Conservation (phyloP, 2,329 filamentous ascomycete genomes). For the Pseudogymnoascus verrucosus region DNA sequence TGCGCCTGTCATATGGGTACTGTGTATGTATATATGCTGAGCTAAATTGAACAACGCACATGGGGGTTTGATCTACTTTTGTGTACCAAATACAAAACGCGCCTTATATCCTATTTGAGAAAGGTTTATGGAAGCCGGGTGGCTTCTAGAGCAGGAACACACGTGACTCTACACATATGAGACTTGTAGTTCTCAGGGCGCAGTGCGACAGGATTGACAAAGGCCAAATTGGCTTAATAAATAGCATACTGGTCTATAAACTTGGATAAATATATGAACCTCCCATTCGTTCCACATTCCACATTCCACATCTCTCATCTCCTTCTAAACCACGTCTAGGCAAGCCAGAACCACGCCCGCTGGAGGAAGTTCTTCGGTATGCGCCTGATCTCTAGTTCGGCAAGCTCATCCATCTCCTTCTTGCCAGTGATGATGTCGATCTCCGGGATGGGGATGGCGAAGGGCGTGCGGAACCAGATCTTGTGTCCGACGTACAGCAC, state of each 20-base stretch:
- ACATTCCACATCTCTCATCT: not conserved
- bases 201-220: not conserved
- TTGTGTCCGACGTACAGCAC: slow-evolving; percentile 56
- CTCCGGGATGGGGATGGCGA: slow-evolving; percentile 36
- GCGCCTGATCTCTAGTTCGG: slow-evolving; percentile 40
- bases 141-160: not conserved
- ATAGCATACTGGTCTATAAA: slow-evolving; percentile 9
- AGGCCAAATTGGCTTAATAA: slow-evolving; percentile 4
- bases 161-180: not conserved
- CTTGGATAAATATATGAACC: slow-evolving; percentile 1
- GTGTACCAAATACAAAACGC: not conserved
- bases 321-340: slow-evolving; percentile 24
- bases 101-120: not conserved
- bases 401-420: slow-evolving; percentile 47
- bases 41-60: not conserved
- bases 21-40: not conserved
- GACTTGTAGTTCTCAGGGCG: not conserved
- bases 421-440: slow-evolving; percentile 51
- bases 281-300: not conserved
- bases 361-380: slow-evolving; percentile 44
- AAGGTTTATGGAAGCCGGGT: not conserved
- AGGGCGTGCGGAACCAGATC: slow-evolving; percentile 37
- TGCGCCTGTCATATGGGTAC: not conserved
- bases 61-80: not conserved
- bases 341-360: slow-evolving; percentile 50